phyloP scores from a whole-genome alignment of 768 basidiomycete genomes.

The Epithele typhae region DNA sequence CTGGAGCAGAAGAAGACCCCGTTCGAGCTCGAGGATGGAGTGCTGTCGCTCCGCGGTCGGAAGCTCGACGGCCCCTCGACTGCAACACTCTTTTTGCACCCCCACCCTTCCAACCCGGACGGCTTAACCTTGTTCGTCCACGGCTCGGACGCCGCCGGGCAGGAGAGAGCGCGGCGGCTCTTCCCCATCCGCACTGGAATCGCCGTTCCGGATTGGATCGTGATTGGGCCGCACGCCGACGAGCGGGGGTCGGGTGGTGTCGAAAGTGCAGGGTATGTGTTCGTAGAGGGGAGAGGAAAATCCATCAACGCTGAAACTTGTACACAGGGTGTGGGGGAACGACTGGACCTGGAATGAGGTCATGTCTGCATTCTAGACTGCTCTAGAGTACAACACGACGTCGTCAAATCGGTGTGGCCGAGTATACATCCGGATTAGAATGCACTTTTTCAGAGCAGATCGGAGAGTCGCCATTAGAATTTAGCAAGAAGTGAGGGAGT shows the following conservation, averaged over 20 bases:
- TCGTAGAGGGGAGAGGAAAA: neutral
- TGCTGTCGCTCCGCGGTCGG: constrained; percentile 12
- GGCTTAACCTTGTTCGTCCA: constrained; percentile 53
- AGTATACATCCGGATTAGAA: too few species aligned
- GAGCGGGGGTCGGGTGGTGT: constrained; percentile 67
- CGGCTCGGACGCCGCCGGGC: constrained; percentile 48
- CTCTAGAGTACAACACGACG: too few species aligned
- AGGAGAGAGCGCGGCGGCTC: constrained; percentile 67
- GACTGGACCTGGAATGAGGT: too few species aligned
- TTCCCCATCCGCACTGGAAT: constrained; percentile 86
- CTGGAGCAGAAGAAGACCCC: constrained; percentile 14
- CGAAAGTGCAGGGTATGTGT: constrained; percentile 67
- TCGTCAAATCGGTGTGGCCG: too few species aligned
- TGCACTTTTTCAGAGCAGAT: too few species aligned
- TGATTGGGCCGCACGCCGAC: constrained; percentile 52
- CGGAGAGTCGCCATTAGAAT: too few species aligned
- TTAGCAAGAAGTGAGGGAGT: too few species aligned
- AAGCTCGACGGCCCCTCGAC: constrained; percentile 20
- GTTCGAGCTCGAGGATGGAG: constrained; percentile 10
- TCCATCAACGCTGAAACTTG: too few species aligned
- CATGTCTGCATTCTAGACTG: too few species aligned
- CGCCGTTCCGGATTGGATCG: constrained; percentile 72
- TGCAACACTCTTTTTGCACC: constrained; percentile 62
- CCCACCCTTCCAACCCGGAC: constrained; percentile 42
- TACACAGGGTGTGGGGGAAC: too few species aligned